Percentiles rank a stretch among this genome's conserved stretches.
These are phyloP conservation scores for Suhomyces coccinellae DNA, from an alignment of 1,139 yeast species.

Conservation along the genomic window DNA sequence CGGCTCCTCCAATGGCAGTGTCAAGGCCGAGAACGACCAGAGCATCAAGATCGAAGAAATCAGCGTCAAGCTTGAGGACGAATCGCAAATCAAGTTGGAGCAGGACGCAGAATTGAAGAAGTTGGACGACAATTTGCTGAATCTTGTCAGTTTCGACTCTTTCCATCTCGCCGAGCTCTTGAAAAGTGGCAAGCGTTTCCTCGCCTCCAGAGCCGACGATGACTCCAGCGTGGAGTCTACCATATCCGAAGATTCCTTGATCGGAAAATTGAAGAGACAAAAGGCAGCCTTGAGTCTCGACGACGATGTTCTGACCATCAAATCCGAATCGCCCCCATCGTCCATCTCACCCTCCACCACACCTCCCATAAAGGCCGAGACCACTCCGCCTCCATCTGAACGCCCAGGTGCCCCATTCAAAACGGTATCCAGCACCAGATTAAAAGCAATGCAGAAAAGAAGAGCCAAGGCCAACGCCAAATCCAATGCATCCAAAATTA, in stretches of 20 bases:
- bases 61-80: constrained; percentile 23
- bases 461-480: constrained; percentile 83
- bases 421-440: constrained; percentile 66
- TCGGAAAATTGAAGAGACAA: constrained; percentile 40
- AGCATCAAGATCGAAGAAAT: constrained; percentile 15
- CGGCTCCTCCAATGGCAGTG: constrained; percentile 10
- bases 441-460: constrained; percentile 91
- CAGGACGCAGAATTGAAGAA: constrained; percentile 49
- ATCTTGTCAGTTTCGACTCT: constrained; percentile 56
- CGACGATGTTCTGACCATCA: constrained; percentile 16
- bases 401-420: constrained; percentile 16
- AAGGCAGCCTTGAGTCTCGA: constrained; percentile 23
- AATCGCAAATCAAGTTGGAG: constrained; percentile 37
- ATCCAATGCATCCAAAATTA: constrained; percentile 48
- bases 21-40: constrained; percentile 1
- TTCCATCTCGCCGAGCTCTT: constrained; percentile 68
- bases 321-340: constrained; percentile 15
- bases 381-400: constrained; percentile 6
- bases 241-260: constrained; percentile 27
- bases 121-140: constrained; percentile 47
- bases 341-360: constrained; percentile 17
- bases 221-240: constrained; percentile 28
- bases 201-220: constrained; percentile 58
- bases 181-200: constrained; percentile 65
- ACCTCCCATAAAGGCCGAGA: constrained; percentile 16